Conservation (phyloP, 192 early-diverging fungal species). For the Podila epicladia region DNA sequence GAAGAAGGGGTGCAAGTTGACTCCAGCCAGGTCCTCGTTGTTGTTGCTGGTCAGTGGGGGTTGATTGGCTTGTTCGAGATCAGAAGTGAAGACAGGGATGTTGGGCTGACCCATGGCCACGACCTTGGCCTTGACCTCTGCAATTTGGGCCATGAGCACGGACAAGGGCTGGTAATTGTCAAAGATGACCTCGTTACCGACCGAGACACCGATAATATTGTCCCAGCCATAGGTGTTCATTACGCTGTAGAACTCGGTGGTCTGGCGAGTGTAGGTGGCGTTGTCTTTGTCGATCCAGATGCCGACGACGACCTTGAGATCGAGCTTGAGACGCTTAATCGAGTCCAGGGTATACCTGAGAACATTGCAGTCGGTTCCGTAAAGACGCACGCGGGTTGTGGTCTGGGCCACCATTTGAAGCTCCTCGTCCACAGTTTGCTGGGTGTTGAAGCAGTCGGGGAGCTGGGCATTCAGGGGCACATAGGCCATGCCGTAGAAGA, state of each 20-base stretch:
- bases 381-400: slow-evolving; percentile 55
- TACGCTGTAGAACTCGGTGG: slow-evolving; percentile 31
- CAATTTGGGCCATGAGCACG: slow-evolving; percentile 19
- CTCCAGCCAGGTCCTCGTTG: slow-evolving; percentile 39
- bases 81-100: slow-evolving; percentile 53
- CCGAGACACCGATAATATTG: slow-evolving; percentile 52
- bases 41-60: slow-evolving; percentile 21
- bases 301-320: slow-evolving; percentile 51
- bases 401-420: slow-evolving; percentile 46
- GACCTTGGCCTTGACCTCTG: slow-evolving; percentile 40
- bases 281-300: slow-evolving; percentile 50
- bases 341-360: slow-evolving; percentile 43
- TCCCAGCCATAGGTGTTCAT: slow-evolving; percentile 29
- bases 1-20: slow-evolving; percentile 61
- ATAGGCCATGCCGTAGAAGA: slow-evolving; percentile 58
- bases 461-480: slow-evolving; percentile 50
- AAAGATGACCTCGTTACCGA: slow-evolving; percentile 60
- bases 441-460: slow-evolving; percentile 52
- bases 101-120: slow-evolving; percentile 38
- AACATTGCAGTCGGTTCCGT: slow-evolving; percentile 56
- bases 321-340: slow-evolving; percentile 41
- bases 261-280: slow-evolving; percentile 49
- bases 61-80: slow-evolving; percentile 25
- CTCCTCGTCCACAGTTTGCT: slow-evolving; percentile 44
- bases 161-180: slow-evolving; percentile 25